Evolutionary conservation across 1,139 yeast species (phyloP).

Genomic region (Candida anutae): DNA sequence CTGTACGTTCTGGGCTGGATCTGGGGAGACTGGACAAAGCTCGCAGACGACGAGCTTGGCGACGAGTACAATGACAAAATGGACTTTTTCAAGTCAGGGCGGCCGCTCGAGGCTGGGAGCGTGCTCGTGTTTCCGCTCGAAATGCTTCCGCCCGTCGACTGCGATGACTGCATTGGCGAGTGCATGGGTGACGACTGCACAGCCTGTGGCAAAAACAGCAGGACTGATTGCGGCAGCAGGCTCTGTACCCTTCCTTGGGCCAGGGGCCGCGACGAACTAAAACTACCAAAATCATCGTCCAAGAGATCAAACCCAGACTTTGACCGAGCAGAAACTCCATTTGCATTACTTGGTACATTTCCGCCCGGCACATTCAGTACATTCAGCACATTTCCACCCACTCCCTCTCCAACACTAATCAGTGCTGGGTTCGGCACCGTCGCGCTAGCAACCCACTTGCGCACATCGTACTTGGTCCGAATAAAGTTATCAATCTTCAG

Average conservation of each 20-base stretch:
- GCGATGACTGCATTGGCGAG: conserved; percentile 17
- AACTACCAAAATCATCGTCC: conserved; percentile 29
- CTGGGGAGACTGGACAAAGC: conserved; percentile 23
- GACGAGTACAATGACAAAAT: conserved; percentile 83
- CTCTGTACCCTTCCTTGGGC: conserved; percentile 2
- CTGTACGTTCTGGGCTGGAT: too few species aligned
- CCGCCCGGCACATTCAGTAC: background rate
- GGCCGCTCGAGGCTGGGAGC: conserved; percentile 12
- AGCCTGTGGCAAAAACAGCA: conserved; percentile 5
- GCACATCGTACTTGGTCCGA: conserved; percentile 82
- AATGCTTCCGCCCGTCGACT: conserved; percentile 29
- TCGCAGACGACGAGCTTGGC: conserved; percentile 41
- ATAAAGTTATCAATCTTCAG: conserved; percentile 84
- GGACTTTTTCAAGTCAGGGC: conserved; percentile 77
- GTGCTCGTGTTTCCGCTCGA: conserved; percentile 15
- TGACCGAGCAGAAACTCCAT: background rate
- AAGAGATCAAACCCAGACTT: background rate
- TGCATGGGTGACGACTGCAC: conserved; percentile 2
- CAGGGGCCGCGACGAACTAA: conserved; percentile 23
- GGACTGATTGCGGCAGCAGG: conserved; percentile 6
- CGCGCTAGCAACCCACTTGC: conserved; percentile 65
- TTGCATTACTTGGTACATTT: background rate
- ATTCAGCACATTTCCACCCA: background rate
- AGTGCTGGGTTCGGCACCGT: conserved; percentile 54
- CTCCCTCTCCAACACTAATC: too few species aligned